Evolutionary conservation across 1,284 basidiomycete genomes (phyloP).

Genomic region (Sanghuangporus sanghuang): DNA sequence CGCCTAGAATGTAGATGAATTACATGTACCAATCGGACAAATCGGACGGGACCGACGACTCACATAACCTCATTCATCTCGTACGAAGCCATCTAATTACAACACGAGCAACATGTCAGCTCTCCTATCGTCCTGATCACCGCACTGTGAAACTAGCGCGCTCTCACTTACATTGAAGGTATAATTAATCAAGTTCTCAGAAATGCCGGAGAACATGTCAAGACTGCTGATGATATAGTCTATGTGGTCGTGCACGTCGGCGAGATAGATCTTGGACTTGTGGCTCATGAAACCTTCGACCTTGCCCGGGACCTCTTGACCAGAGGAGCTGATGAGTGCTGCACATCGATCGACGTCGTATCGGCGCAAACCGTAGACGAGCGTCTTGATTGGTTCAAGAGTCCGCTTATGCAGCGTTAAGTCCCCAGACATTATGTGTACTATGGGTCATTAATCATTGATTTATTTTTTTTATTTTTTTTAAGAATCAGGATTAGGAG

Average conservation of each 20-base stretch:
- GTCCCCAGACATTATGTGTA: constrained; percentile 70
- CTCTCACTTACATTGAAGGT: constrained; percentile 47
- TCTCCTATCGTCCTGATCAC: background rate
- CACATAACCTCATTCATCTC: constrained; percentile 70
- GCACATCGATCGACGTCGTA: constrained; percentile 62
- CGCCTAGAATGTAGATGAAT: constrained; percentile 29
- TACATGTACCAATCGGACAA: background rate
- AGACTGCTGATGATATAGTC: constrained; percentile 60
- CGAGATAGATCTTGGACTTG: constrained; percentile 64
- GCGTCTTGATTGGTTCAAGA: constrained; percentile 59
- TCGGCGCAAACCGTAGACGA: constrained; percentile 59
- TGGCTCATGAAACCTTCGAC: constrained; percentile 59
- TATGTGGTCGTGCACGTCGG: constrained; percentile 67
- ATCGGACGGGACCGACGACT: constrained; percentile 21
- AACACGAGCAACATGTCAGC: constrained; percentile 5
- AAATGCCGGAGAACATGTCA: constrained; percentile 62
- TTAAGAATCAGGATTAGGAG: background rate
- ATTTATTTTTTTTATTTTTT: no score
- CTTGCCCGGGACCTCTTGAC: constrained; percentile 26
- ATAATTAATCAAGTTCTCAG: constrained; percentile 67
- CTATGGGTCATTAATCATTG: constrained; percentile 28
- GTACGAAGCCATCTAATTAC: constrained; percentile 55
- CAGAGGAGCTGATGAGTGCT: constrained; percentile 42
- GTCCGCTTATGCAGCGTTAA: constrained; percentile 65
- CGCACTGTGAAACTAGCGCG: no score